Conservation (phyloP, 257 asterid species). For the Petunia secreta region DNA sequence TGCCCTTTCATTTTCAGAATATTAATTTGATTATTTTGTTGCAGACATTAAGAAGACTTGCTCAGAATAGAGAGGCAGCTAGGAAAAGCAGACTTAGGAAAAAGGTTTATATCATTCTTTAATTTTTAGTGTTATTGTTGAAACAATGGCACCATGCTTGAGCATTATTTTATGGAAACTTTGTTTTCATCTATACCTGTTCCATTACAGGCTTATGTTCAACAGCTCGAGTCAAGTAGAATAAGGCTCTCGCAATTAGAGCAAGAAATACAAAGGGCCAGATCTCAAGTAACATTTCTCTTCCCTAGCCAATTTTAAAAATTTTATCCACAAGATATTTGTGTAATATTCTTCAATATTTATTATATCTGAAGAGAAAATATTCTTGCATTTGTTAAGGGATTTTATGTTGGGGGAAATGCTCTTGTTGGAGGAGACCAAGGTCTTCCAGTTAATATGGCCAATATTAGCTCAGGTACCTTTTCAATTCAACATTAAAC, state of each 20-base stretch:
- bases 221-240: conserved; percentile 86
- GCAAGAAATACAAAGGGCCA: conserved; percentile 73
- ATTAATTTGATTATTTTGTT: neutral
- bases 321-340: neutral
- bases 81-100: conserved; percentile 92
- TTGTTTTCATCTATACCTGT: neutral
- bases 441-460: conserved; percentile 46
- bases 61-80: conserved; percentile 97
- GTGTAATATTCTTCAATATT: neutral
- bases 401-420: conserved; percentile 64
- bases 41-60: conserved; percentile 88
- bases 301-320: neutral
- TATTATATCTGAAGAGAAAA: neutral
- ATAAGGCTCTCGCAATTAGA: conserved; percentile 78
- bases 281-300: conserved; percentile 57
- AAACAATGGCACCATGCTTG: neutral
- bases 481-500: too few relatives aligned
- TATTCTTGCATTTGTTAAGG: conserved; percentile 40
- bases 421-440: conserved; percentile 66
- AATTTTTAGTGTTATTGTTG: neutral
- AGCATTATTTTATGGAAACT: neutral
- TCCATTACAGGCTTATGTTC: conserved; percentile 82
- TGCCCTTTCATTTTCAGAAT: neutral
- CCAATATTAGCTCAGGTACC: conserved; percentile 64
- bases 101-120: conserved; percentile 46